These are phyloP conservation scores for Phaeolepiota aurea DNA, from an alignment of 768 basidiomycete species.

Conservation along the genomic window DNA sequence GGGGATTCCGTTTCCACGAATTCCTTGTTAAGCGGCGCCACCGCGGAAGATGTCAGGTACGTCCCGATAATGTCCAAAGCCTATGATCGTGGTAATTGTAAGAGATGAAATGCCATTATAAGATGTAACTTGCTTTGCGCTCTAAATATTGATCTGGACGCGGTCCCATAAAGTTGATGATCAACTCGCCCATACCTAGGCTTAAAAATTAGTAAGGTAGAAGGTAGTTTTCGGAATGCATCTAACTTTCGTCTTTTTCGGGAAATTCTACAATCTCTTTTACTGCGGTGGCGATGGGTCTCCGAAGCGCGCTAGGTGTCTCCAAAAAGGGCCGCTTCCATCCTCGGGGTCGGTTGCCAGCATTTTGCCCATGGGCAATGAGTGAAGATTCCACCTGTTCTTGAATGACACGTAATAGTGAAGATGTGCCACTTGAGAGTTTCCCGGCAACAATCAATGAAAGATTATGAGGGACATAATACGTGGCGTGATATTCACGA, in stretches of 20 bases:
- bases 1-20: constrained; percentile 89
- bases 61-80: constrained; percentile 81
- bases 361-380: constrained; percentile 62
- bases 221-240: neutral
- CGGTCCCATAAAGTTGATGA: constrained; percentile 76
- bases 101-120: neutral
- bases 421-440: constrained; percentile 63
- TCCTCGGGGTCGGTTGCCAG: constrained; percentile 60
- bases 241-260: constrained; percentile 84
- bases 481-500: constrained; percentile 77
- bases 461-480: constrained; percentile 93
- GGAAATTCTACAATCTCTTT: constrained; percentile 83
- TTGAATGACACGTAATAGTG: constrained; percentile 78
- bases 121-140: constrained; percentile 40
- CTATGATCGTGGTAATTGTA: constrained; percentile 20
- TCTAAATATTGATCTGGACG: constrained; percentile 61
- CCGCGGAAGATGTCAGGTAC: constrained; percentile 82
- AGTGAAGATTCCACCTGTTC: constrained; percentile 77
- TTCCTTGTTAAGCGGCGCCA: constrained; percentile 81
- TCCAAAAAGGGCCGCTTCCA: constrained; percentile 97
- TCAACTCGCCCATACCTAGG: constrained; percentile 70
- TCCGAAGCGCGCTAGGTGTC: constrained; percentile 63
- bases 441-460: constrained; percentile 86
- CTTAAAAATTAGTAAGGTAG: constrained; percentile 1
- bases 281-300: constrained; percentile 38